phyloP scores from a whole-genome alignment of 176 grass and related monocot genomes.

The Cocos nucifera region DNA sequence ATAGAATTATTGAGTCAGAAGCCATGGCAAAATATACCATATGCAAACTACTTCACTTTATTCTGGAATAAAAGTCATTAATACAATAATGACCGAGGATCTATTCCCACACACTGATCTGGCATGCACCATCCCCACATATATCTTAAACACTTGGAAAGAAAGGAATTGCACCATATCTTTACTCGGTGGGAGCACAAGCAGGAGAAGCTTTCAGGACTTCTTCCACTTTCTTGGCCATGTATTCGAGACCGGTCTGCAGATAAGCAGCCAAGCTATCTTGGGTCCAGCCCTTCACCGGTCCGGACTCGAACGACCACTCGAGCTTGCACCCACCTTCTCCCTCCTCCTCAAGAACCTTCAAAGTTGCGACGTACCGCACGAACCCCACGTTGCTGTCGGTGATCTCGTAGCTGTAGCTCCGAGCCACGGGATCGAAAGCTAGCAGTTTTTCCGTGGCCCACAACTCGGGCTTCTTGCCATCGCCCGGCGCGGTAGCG shows the following conservation, averaged over 20 bases:
- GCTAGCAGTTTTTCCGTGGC: slow-evolving; percentile 59
- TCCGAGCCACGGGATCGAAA: slow-evolving; percentile 19
- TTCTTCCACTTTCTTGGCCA: slow-evolving; percentile 41
- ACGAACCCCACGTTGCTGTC: slow-evolving; percentile 87
- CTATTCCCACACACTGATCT: too few species aligned
- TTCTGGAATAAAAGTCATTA: too few species aligned
- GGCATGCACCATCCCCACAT: too few species aligned
- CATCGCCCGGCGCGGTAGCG: slow-evolving; percentile 1
- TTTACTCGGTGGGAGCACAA: too few species aligned
- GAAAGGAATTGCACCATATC: too few species aligned
- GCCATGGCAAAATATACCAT: too few species aligned
- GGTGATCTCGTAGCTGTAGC: slow-evolving; percentile 55
- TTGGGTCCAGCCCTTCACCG: slow-evolving; percentile 33
- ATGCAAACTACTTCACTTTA: too few species aligned
- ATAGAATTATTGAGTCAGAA: too few species aligned
- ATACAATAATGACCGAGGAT: too few species aligned
- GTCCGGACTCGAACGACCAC: slow-evolving; percentile 51
- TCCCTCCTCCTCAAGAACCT: slow-evolving; percentile 20
- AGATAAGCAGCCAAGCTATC: slow-evolving; percentile 28
- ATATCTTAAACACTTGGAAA: too few species aligned
- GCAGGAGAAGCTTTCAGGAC: not conserved
- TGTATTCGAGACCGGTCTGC: slow-evolving; percentile 19
- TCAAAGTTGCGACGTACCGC: slow-evolving; percentile 44
- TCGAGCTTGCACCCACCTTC: slow-evolving; percentile 31
- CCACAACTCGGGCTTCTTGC: slow-evolving; percentile 12